Base-by-base conservation (phyloP, 2,329 filamentous ascomycete species). In the Harringtonia lauricola region DNA sequence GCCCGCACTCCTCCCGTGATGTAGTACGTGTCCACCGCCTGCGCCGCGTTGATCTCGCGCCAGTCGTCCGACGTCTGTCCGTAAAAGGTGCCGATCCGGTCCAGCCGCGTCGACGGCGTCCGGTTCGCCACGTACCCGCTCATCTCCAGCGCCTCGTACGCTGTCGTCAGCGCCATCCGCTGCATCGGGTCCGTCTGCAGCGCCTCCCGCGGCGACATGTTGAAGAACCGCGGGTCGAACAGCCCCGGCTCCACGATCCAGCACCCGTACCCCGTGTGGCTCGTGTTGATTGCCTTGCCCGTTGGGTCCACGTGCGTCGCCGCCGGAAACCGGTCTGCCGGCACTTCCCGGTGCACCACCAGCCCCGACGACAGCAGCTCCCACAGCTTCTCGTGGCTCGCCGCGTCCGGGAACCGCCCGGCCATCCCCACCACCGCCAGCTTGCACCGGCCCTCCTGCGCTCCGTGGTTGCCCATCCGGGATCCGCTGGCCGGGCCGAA, bases 361-460 rank as follows among this genome's bases (percentile, higher is more conserved):
- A 86, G 71, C 13, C 84, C 84, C 59, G 83, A 79, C 57, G 80
- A 75, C 18, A 89, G 69, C 4, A 88, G 67, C 47, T 86, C 78
- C 84, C 84, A 89, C 26, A 89, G 74, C 44, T 76, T 75, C 46
- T 87, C 81, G 48, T 79, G 73, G 54, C 72, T 82, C 15, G 77
- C 80, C 40, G 83, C 81, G 52, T 83, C 79, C 2, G 84, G 84
- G 59, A 86, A 88, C 41, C 84, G 74, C 41, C 84, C 83, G 37
- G 84, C 76, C 75, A 87, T 85, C 42, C 87, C 87, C 29, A 94
- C 83, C 49, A 94, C 88, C 45, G 87, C 87, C 49, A 94, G 76
- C 61, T 88, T 89, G 57, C 77, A 75, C 54, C 75, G 63, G 14
- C 64, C 65, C 9, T n/a, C n/a, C n/a, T 49, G 57, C 14, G 63